Evolutionary conservation across 257 asterid genomes (phyloP).

Genomic region (Capsicum baccatum): DNA sequence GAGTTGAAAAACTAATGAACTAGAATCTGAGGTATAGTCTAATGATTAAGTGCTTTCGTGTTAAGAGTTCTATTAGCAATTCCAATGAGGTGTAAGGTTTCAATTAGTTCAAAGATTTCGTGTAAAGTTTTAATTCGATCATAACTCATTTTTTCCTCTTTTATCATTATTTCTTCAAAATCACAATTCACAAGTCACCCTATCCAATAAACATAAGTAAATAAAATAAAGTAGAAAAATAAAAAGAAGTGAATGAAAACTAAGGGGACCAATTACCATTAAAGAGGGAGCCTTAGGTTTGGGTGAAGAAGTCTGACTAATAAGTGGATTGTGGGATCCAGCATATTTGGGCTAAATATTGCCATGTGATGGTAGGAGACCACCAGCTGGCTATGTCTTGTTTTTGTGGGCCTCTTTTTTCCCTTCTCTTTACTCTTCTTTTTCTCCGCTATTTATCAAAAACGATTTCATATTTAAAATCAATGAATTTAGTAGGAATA

Average conservation of each 20-base stretch:
- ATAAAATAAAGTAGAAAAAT: neutral
- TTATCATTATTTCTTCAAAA: conserved; percentile 1
- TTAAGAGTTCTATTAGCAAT: neutral
- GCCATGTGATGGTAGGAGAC: conserved; percentile 83
- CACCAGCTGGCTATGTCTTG: conserved; percentile 67
- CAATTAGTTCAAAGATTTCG: neutral
- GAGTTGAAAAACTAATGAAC: neutral
- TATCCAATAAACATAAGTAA: neutral
- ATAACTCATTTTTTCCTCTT: neutral
- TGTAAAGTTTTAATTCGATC: neutral
- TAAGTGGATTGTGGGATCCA: conserved; percentile 45
- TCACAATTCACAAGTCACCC: neutral
- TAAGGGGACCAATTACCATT: conserved; percentile 33
- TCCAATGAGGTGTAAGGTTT: neutral
- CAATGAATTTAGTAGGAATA: neutral
- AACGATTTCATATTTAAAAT: neutral
- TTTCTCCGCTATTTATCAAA: neutral
- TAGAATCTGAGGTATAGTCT: neutral
- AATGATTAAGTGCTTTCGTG: neutral
- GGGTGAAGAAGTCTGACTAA: conserved; percentile 37
- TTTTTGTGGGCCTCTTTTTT: conserved; percentile 40
- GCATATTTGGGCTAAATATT: conserved; percentile 21
- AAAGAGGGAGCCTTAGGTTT: conserved; percentile 33
- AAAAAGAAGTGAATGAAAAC: neutral
- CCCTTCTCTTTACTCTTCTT: conserved; percentile 37